These are phyloP conservation scores for Phytophthora constricta DNA, from an alignment of 352 stramenopile genomes.

Conservation along the genomic window DNA sequence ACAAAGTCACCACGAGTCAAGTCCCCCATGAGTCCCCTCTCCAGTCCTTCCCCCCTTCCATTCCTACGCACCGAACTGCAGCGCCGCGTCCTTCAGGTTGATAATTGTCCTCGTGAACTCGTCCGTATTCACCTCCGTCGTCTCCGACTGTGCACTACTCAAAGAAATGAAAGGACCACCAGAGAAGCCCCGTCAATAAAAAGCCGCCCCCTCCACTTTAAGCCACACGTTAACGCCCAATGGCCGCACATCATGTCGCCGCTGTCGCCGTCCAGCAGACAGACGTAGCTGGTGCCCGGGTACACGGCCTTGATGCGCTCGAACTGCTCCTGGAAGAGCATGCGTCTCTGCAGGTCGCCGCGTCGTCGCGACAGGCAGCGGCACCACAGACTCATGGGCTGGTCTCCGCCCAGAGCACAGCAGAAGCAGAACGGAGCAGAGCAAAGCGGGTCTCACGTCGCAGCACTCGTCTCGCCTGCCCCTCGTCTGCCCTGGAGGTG, in stretches of 20 bases:
- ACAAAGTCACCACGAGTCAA: conserved; percentile 6
- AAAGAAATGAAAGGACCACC: background rate
- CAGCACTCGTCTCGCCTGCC: conserved; percentile 29
- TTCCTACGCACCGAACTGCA: conserved; percentile 73
- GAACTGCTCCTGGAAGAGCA: conserved; percentile 79
- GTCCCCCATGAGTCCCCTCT: background rate
- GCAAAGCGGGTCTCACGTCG: conserved; percentile 11
- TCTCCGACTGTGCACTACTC: conserved; percentile 77
- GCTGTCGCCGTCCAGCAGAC: conserved; percentile 74
- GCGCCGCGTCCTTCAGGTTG: conserved; percentile 76
- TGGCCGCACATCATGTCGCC: conserved; percentile 83
- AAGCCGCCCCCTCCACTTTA: too few relatives aligned
- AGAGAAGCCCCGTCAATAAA: background rate
- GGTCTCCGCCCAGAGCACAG: conserved; percentile 17
- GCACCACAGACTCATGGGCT: conserved; percentile 69
- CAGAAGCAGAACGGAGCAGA: too few relatives aligned
- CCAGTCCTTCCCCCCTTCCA: background rate
- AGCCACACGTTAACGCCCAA: background rate
- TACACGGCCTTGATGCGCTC: conserved; percentile 75
- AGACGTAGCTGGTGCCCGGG: conserved; percentile 83
- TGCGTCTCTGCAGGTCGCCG: conserved; percentile 53
- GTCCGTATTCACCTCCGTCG: conserved; percentile 68
- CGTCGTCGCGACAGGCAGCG: conserved; percentile 75
- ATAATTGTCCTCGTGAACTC: conserved; percentile 83
- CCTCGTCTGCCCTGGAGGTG: conserved; percentile 30